These are phyloP conservation scores for Daldinia bambusicola DNA, from an alignment of 495 filamentous ascomycete species.

Conservation along the genomic window DNA sequence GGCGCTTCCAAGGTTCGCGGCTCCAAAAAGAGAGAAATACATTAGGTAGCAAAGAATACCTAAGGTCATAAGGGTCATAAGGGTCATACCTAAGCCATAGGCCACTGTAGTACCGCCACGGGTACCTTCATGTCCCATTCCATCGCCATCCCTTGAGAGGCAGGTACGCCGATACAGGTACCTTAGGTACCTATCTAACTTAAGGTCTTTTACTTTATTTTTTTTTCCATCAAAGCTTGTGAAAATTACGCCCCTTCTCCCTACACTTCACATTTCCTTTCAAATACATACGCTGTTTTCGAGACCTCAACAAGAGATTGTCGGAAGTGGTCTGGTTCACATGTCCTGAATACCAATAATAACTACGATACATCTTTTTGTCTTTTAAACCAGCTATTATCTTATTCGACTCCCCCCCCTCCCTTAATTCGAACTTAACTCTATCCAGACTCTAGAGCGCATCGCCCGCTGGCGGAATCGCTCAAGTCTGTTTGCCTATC, in stretches of 20 bases:
- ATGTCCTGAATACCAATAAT: slow-evolving; percentile 15
- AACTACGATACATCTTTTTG: slow-evolving; percentile 13
- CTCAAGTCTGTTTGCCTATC: slow-evolving; percentile 26
- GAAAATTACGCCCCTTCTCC: slow-evolving; percentile 19
- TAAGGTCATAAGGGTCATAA: not conserved
- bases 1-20: slow-evolving; percentile 26
- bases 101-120: slow-evolving; percentile 30
- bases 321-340: slow-evolving; percentile 2
- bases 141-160: slow-evolving; percentile 29
- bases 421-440: slow-evolving; percentile 17
- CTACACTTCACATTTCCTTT: slow-evolving; percentile 22
- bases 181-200: too few relatives aligned
- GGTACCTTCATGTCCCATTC: slow-evolving; percentile 23
- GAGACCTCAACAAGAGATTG: not conserved
- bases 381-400: slow-evolving; percentile 18
- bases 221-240: slow-evolving; percentile 10
- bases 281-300: slow-evolving; percentile 15
- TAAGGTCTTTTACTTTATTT: slow-evolving; percentile 11
- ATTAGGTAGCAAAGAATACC: too few relatives aligned
- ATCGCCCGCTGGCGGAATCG: slow-evolving; percentile 16
- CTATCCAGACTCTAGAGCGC: slow-evolving; percentile 27
- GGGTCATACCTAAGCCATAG: not conserved
- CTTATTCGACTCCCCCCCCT: slow-evolving; percentile 6
- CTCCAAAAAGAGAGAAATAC: slow-evolving; percentile 29
- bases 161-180: slow-evolving; percentile 18